A percentile compares a stretch with the other conserved stretches of the same genome.
These are phyloP conservation scores for Casuarina glauca DNA, from an alignment of 306 rosid genomes.

Conservation along the genomic window DNA sequence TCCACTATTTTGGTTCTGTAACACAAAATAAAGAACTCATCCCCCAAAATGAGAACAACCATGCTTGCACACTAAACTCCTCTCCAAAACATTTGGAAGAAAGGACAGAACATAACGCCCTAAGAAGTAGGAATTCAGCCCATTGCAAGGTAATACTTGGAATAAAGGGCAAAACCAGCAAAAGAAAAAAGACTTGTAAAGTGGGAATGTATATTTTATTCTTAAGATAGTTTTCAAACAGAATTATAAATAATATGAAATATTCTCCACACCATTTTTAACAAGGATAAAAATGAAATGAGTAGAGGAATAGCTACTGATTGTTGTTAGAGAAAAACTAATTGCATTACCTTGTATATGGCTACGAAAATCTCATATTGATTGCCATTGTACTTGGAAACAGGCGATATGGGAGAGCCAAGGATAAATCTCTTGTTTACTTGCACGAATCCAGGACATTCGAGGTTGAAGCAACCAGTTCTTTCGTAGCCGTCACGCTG, in stretches of 20 bases:
- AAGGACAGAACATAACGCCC: no score
- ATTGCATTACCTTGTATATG: slow-evolving; percentile 22
- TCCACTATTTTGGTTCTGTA: slow-evolving; percentile 15
- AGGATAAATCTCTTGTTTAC: background rate
- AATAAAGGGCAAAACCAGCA: no score
- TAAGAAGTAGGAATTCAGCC: background rate
- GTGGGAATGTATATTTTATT: no score
- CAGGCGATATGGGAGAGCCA: slow-evolving; percentile 2
- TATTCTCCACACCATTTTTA: no score
- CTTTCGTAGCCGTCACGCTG: slow-evolving; percentile 17
- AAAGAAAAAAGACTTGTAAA: no score
- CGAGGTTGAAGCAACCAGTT: slow-evolving; percentile 24
- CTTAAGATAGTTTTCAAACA: background rate
- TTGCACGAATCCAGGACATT: slow-evolving; percentile 34
- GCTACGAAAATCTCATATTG: background rate
- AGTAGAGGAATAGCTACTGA: no score
- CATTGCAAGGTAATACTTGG: background rate
- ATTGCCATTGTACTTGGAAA: slow-evolving; percentile 20
- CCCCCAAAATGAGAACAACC: no score
- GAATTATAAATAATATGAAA: no score
- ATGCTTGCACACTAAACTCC: no score
- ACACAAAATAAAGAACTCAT: background rate
- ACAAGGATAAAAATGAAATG: no score
- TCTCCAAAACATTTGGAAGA: no score
- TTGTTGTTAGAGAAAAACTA: background rate